Base-by-base conservation (phyloP, 2,329 filamentous ascomycete genomes). In the Xylariales sp. region DNA sequence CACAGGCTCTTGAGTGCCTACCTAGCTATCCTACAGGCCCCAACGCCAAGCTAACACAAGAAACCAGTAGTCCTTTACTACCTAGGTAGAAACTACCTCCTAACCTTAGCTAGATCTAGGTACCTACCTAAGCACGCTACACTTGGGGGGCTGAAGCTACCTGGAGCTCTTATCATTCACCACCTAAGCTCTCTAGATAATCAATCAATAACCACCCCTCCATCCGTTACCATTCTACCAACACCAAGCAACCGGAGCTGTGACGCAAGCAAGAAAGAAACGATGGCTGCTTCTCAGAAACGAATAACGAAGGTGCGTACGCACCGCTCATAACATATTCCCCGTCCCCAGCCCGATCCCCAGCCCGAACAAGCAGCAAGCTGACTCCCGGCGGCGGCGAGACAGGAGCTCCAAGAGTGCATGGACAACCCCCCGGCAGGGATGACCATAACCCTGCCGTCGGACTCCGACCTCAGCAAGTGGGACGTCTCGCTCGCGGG, bases 331-430 rank as follows among this genome's bases (percentile, higher is more conserved):
- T 52, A 48, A 70, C 64, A 54, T 66, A 64, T 45, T 66, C 71
- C 45, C 32, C 75, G 8, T 41, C 10, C 3, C 14, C 9, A 18
- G 3, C 12, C 12, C 36, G 12, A 39, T 10, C 41, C 16, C 30
- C 30, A 60, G 23, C 6, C 16, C 18, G 46, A 53, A 53, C 46
- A 49, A 49, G 3, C 8, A 9, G 3, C 8, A 9, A 23, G 34
- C 34, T 41, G 14, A 41, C 34, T 10, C 50, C 3, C 18, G n/a
- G n/a, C 39, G 14, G 23, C 23, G 23, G 23, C 14, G 14, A 9
- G 5, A 10, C 76, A 89, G 87, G 87, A 89, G 77, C 83, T 84
- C 72, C 79, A 79, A 70, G 84, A 88, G 69, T 83, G 85, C 82
- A 82, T 80, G 60, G 71, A 80, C 67, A 73, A 75, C 45, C 84